These are phyloP conservation scores for Kickxella alabastrina DNA, from an alignment of 192 early-diverging fungal species.

Conservation along the genomic window DNA sequence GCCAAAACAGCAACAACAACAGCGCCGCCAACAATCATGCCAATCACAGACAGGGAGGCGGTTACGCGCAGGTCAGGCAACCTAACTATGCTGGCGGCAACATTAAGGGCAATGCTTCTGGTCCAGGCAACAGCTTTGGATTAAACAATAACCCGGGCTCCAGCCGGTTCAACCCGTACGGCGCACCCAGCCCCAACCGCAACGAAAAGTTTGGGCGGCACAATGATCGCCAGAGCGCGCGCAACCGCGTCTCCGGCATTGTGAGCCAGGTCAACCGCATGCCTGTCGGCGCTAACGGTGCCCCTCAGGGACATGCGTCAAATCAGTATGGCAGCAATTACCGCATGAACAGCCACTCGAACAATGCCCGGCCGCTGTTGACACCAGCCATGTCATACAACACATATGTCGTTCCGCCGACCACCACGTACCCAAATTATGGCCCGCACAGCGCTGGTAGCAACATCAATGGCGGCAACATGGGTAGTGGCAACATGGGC, in stretches of 20 bases:
- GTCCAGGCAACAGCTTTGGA: background rate
- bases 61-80: background rate
- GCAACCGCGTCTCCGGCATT: constrained; percentile 10
- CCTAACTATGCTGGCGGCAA: background rate
- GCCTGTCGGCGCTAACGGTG: constrained; percentile 14
- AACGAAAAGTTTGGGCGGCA: constrained; percentile 14
- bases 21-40: background rate
- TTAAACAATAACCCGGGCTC: no score
- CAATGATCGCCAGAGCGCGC: constrained; percentile 21
- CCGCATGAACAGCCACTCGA: constrained; percentile 10
- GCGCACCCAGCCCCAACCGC: constrained; percentile 2
- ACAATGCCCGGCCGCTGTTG: constrained; percentile 2
- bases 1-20: constrained; percentile 7
- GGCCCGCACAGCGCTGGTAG: constrained; percentile 18
- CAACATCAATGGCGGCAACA: background rate
- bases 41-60: background rate
- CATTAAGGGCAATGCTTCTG: background rate
- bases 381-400: constrained; percentile 24
- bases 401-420: constrained; percentile 28
- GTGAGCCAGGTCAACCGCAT: constrained; percentile 36
- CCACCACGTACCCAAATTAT: constrained; percentile 20
- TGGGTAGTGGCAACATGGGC: background rate
- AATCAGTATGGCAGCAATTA: constrained; percentile 19
- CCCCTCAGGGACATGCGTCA: background rate
- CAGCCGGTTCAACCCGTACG: no score